These are phyloP conservation scores for Phytopythium vexans DNA, from an alignment of 352 stramenopile species.

Conservation along the genomic window DNA sequence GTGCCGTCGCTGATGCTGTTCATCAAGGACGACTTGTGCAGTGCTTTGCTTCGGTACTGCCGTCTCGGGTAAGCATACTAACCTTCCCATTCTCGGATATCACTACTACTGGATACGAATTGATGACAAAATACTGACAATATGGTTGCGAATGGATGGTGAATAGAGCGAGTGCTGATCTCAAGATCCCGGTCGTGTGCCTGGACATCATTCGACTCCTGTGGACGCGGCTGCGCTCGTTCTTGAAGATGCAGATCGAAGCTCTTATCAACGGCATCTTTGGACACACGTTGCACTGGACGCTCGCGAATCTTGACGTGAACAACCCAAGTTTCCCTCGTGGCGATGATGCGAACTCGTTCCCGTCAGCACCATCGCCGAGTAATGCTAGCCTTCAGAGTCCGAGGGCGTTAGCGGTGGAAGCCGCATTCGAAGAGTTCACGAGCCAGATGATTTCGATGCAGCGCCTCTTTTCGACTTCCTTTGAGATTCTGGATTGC, in stretches of 20 bases:
- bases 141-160: neutral
- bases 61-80: conserved; percentile 47
- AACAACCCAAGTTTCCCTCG: conserved; percentile 56
- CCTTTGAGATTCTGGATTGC: conserved; percentile 85
- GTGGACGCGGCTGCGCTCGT: conserved; percentile 67
- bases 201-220: conserved; percentile 64
- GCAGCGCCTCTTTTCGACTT: conserved; percentile 54
- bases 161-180: conserved; percentile 41
- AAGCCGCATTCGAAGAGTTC: conserved; percentile 62
- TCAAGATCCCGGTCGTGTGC: conserved; percentile 54
- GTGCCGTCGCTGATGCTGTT: conserved; percentile 77
- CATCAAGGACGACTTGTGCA: conserved; percentile 83
- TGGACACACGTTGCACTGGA: conserved; percentile 67
- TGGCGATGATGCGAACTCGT: conserved; percentile 21
- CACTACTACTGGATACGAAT: too few relatives aligned
- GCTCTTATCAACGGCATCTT: conserved; percentile 72
- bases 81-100: neutral
- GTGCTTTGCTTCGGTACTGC: conserved; percentile 64
- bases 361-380: neutral
- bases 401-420: conserved; percentile 19
- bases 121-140: neutral
- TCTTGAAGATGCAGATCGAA: conserved; percentile 83
- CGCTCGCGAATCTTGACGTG: conserved; percentile 56
- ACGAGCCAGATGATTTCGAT: conserved; percentile 48
- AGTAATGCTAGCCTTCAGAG: neutral